Evolutionary conservation across 75 land plant species (phyloP).

Genomic region (Picea sitchensis): DNA sequence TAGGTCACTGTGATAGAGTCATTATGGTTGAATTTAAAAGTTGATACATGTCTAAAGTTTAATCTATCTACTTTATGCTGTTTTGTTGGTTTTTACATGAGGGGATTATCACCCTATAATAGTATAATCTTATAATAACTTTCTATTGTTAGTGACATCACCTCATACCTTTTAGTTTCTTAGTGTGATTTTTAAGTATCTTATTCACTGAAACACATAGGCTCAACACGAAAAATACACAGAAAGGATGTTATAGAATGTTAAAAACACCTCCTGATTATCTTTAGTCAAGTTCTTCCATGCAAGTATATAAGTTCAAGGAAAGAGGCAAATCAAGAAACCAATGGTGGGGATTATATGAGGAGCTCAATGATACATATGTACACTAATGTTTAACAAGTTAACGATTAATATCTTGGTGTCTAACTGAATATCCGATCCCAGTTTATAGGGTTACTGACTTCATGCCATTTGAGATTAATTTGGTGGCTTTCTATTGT

Average conservation of each 20-base stretch:
- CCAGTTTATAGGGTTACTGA: neutral
- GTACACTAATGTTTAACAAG: neutral
- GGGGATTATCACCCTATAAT: neutral
- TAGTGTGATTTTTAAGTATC: neutral
- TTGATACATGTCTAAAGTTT: neutral
- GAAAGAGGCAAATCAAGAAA: constrained; percentile 5
- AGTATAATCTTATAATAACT: neutral
- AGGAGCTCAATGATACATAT: neutral
- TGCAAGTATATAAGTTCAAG: neutral
- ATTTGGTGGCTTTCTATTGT: neutral
- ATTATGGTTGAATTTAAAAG: neutral
- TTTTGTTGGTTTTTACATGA: neutral
- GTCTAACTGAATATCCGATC: neutral
- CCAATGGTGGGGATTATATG: neutral
- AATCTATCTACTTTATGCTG: neutral
- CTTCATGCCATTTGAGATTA: neutral
- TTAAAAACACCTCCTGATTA: neutral
- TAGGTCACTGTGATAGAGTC: no score
- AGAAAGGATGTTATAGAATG: neutral
- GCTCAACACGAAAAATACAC: neutral
- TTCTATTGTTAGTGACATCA: neutral
- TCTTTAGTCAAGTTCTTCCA: neutral
- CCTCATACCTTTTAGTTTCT: neutral
- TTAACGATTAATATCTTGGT: neutral
- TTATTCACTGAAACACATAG: neutral